phyloP scores from a whole-genome alignment of 352 stramenopile species.

The Pythium vanterpoolii region DNA sequence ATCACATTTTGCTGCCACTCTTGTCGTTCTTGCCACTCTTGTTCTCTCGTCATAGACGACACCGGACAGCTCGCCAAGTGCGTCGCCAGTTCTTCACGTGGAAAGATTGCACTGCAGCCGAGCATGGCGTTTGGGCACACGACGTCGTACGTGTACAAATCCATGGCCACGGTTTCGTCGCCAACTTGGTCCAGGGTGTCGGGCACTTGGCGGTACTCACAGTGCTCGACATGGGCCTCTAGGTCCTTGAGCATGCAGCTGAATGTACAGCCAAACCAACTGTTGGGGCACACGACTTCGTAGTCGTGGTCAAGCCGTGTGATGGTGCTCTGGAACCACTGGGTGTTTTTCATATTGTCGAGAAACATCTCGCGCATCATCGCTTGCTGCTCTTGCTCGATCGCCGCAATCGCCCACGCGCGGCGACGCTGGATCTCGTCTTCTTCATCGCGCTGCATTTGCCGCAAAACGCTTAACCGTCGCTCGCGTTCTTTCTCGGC shows the following conservation, averaged over 20 bases:
- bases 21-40: constrained; percentile 74
- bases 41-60: constrained; percentile 66
- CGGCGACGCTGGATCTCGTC: constrained; percentile 58
- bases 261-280: constrained; percentile 83
- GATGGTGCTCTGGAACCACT: constrained; percentile 87
- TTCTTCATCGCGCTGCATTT: constrained; percentile 76
- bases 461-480: constrained; percentile 57
- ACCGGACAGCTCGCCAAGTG: constrained; percentile 67
- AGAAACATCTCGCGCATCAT: constrained; percentile 84
- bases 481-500: constrained; percentile 73
- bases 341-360: constrained; percentile 88
- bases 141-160: constrained; percentile 82
- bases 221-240: constrained; percentile 60
- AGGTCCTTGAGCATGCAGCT: constrained; percentile 84
- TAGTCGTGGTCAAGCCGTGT: constrained; percentile 76
- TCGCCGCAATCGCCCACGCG: constrained; percentile 71
- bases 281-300: constrained; percentile 83
- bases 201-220: constrained; percentile 72
- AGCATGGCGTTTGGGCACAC: constrained; percentile 82
- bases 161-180: constrained; percentile 44
- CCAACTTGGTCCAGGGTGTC: constrained; percentile 65
- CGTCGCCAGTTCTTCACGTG: constrained; percentile 58
- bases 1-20: constrained; percentile 66
- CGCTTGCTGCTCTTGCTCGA: constrained; percentile 78
- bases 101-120: constrained; percentile 77